Evolutionary conservation across 495 filamentous ascomycete genomes (phyloP).

Genomic region (Cercophora samala): DNA sequence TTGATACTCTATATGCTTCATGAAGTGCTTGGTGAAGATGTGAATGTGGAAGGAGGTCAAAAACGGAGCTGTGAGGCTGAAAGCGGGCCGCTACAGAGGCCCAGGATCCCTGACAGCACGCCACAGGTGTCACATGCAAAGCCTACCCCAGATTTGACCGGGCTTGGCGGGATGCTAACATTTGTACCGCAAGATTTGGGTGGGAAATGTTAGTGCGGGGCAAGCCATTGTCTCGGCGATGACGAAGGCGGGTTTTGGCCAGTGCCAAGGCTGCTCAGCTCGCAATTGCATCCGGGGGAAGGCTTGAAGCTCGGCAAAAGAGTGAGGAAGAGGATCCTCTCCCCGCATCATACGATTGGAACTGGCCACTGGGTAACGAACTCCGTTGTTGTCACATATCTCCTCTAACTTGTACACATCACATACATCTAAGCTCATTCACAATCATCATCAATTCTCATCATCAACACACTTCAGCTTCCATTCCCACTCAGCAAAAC

Average conservation of each 20-base stretch:
- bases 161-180: conserved; percentile 1
- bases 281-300: neutral
- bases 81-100: neutral
- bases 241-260: neutral
- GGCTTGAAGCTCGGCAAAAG: neutral
- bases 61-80: conserved; percentile 5
- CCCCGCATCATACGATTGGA: conserved; percentile 14
- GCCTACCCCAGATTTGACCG: neutral
- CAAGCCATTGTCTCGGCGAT: neutral
- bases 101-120: neutral
- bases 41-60: neutral
- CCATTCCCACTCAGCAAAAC: too few relatives aligned
- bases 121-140: conserved; percentile 13
- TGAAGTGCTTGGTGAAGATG: neutral
- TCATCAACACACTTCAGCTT: neutral
- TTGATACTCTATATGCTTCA: neutral
- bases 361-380: neutral
- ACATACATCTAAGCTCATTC: too few relatives aligned
- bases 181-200: neutral
- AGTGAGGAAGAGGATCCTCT: neutral
- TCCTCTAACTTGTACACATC: too few relatives aligned
- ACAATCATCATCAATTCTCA: neutral
- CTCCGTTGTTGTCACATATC: neutral
- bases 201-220: neutral
- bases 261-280: neutral